These are phyloP conservation scores for Anethum foeniculum DNA, from an alignment of 140 eudicot species.

Conservation along the genomic window DNA sequence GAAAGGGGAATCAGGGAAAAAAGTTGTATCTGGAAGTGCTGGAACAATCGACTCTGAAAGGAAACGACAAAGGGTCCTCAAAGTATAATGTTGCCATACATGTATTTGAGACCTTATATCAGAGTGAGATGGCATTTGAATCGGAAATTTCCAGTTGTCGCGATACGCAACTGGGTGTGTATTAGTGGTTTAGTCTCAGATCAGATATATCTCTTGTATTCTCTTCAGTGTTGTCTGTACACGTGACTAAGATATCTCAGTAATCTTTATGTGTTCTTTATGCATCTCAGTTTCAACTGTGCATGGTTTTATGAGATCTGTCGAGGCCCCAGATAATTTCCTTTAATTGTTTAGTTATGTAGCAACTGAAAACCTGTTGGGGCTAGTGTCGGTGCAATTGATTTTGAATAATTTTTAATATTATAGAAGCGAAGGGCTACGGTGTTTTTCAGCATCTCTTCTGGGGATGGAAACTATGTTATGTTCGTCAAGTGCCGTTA, in stretches of 20 bases:
- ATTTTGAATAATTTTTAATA: too few species aligned
- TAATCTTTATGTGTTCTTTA: not conserved
- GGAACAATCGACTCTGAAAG: slow-evolving; percentile 16
- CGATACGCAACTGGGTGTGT: not conserved
- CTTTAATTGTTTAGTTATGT: not conserved
- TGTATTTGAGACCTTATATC: not conserved
- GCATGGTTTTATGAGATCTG: not conserved
- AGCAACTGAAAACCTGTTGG: not conserved
- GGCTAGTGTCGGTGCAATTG: not conserved
- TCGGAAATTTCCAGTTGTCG: not conserved
- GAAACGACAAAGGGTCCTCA: slow-evolving; percentile 29
- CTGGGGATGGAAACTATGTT: too few species aligned
- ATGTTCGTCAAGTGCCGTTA: too few species aligned
- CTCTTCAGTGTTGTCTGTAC: not conserved
- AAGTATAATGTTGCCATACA: slow-evolving; percentile 8
- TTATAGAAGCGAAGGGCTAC: too few species aligned
- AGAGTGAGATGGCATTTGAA: not conserved
- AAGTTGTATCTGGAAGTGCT: slow-evolving; percentile 1
- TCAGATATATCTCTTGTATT: not conserved
- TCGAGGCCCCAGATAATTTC: not conserved
- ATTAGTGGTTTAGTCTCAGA: not conserved
- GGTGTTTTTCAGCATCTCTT: too few species aligned
- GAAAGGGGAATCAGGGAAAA: not conserved
- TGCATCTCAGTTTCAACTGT: not conserved
- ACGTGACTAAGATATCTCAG: not conserved